Percentiles rank a stretch among this genome's conserved stretches.
These are phyloP conservation scores for Vigna mungo DNA, from an alignment of 306 rosid genomes.

Conservation along the genomic window DNA sequence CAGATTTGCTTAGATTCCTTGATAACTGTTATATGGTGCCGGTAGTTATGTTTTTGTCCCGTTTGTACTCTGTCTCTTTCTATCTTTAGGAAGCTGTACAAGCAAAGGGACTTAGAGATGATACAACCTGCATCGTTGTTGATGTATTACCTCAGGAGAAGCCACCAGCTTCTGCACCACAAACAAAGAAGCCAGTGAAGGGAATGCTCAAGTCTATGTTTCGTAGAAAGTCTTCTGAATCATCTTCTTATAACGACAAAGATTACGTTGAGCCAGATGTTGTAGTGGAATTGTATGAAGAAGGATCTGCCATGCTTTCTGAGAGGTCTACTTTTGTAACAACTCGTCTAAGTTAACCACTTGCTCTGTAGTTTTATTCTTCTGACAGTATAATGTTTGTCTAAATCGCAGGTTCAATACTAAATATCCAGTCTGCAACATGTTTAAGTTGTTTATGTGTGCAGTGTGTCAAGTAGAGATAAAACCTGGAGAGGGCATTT, in stretches of 20 bases:
- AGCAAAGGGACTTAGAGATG: constrained; percentile 98
- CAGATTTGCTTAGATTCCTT: constrained; percentile 13
- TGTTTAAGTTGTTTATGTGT: constrained; percentile 95
- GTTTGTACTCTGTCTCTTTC: constrained; percentile 34
- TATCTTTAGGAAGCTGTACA: constrained; percentile 82
- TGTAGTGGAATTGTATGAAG: constrained; percentile 89
- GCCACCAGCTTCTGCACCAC: constrained; percentile 63
- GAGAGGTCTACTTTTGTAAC: constrained; percentile 73
- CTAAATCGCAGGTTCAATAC: constrained; percentile 83
- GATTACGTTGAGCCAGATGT: constrained; percentile 81
- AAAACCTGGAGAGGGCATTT: constrained; percentile 94
- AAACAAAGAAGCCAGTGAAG: constrained; percentile 73
- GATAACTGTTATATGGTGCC: constrained; percentile 11
- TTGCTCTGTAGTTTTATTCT: constrained; percentile 22
- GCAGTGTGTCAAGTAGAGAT: constrained; percentile 96
- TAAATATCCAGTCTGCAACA: constrained; percentile 95
- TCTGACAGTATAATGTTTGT: constrained; percentile 46
- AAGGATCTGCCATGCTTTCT: constrained; percentile 96
- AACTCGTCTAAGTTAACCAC: constrained; percentile 4
- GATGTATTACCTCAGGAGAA: constrained; percentile 86
- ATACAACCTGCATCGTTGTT: constrained; percentile 93
- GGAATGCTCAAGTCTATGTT: constrained; percentile 90
- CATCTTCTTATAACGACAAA: constrained; percentile 74
- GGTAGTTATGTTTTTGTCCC: background rate
- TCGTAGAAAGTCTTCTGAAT: constrained; percentile 74